phyloP scores from a whole-genome alignment of 306 rosid species.

The Parietaria judaica region DNA sequence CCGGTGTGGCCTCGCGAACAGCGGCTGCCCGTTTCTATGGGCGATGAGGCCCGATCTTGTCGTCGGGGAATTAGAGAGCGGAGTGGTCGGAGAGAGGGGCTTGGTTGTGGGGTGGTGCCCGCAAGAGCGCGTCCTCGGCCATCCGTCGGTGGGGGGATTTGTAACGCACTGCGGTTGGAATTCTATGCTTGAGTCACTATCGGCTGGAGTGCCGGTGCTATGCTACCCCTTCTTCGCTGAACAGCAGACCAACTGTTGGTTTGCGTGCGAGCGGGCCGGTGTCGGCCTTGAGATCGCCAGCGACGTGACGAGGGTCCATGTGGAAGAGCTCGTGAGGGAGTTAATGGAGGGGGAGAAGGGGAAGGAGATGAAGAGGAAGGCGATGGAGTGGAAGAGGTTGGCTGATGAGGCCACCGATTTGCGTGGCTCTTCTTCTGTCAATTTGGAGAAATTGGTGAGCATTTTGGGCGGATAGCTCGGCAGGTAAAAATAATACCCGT shows the following conservation, averaged over 20 bases:
- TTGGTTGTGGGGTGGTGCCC: constrained; percentile 12
- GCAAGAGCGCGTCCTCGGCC: constrained; percentile 15
- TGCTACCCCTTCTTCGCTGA: constrained; percentile 13
- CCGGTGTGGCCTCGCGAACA: constrained; percentile 23
- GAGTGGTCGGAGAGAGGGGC: constrained; percentile 1
- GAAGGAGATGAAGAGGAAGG: constrained; percentile 7
- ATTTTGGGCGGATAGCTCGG: too few species aligned
- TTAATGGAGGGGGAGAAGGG: constrained; percentile 12
- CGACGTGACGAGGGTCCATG: constrained; percentile 17
- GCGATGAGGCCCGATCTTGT: constrained; percentile 19
- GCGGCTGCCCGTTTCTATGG: constrained; percentile 11
- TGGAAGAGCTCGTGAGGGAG: constrained; percentile 12
- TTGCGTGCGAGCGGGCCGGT: constrained; percentile 9
- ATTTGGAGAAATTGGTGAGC: not conserved
- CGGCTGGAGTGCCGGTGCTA: constrained; percentile 15
- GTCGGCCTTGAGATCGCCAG: constrained; percentile 17
- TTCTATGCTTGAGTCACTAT: constrained; percentile 12
- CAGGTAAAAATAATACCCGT: too few species aligned
- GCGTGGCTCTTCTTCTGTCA: not conserved
- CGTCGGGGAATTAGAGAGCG: constrained; percentile 2
- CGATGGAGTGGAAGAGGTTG: constrained; percentile 1
- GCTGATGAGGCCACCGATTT: not conserved
- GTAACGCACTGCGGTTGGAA: constrained; percentile 24
- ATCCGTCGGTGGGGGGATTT: constrained; percentile 11
- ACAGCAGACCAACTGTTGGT: constrained; percentile 3